Evolutionary conservation across 106 monocot genomes (phyloP).

Genomic region (Apostasia shenzhenica): DNA sequence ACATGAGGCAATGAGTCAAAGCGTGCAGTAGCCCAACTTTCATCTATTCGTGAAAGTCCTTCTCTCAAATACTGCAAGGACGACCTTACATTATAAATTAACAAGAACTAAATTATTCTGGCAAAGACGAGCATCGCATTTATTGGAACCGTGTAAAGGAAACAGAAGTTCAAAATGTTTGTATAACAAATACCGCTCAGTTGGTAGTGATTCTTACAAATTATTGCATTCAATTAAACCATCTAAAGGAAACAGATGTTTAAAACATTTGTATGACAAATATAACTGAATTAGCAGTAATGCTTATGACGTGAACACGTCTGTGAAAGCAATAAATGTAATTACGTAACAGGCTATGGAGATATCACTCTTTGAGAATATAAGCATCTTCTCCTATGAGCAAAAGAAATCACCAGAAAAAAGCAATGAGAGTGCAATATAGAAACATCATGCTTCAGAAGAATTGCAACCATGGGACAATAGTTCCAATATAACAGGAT

Average conservation of each 20-base stretch:
- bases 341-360: neutral
- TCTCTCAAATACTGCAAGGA: conserved; percentile 74
- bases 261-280: neutral
- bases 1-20: conserved; percentile 99
- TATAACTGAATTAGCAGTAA: no score
- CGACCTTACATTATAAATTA: neutral
- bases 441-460: no score
- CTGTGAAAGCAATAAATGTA: no score
- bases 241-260: neutral
- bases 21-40: conserved; percentile 91
- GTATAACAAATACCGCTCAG: neutral
- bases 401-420: no score
- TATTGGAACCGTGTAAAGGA: no score
- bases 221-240: no score
- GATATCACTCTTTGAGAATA: neutral
- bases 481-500: no score
- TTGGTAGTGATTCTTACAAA: neutral
- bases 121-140: neutral
- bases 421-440: no score
- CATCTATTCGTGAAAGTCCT: conserved; percentile 81
- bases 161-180: neutral
- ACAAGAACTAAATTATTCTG: neutral
- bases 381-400: no score
- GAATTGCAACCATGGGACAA: no score
- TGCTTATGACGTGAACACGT: no score